Base-by-base conservation (phyloP, 192 early-diverging fungal species). In the Entomortierella chlamydospora region DNA sequence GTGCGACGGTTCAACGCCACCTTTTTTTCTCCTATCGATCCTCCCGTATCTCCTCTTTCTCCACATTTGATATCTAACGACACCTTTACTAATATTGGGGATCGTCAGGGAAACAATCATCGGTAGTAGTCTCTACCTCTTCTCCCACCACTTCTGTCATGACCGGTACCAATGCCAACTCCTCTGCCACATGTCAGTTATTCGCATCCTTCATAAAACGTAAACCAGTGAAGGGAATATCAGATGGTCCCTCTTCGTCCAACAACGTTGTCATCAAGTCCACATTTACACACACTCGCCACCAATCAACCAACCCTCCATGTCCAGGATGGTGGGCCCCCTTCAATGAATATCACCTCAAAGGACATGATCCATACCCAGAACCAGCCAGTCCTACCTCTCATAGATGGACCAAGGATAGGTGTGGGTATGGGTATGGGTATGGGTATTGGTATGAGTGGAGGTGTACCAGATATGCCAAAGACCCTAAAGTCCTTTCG, bases 161-260 rank as follows among this genome's bases (percentile, higher is more conserved):
- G 43, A 20, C 34, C 9, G 49, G 18, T 45, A 22, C 39, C 25
- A 22, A 39, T 23, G 4, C 62, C 4, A 59, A 58, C 39, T 4
- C 33, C 3, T 31, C 56, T 17, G 33, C 45, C 17, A 4, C 49
- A 10, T 39, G 12, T 37, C 25, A 6, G 26, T n/a, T 53, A 6
- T 50, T 63, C 15, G 3, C 60, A 1, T 53, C 66, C 22, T 54
- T 68, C 20, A 4, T 58, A 45, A 68, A 68, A 41, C 58, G 73
- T 1, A 77, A 77, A 23, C 65, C 65, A 7, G 65, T 77, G n/a
- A 77, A 68, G 34, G 29, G 54, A 13, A 42, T 28, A 29, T n/a
- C 10, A 33, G 28, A 34, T 17, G 18, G 15, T 11, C 15, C 64
- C 31, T 31, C 66, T 17, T 23, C n/a, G 42, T 12, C 47, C 11